A percentile compares a stretch with the other conserved stretches of the same genome.
phyloP scores from a whole-genome alignment of 345 rosid species.

The Euphorbia tirucalli region DNA sequence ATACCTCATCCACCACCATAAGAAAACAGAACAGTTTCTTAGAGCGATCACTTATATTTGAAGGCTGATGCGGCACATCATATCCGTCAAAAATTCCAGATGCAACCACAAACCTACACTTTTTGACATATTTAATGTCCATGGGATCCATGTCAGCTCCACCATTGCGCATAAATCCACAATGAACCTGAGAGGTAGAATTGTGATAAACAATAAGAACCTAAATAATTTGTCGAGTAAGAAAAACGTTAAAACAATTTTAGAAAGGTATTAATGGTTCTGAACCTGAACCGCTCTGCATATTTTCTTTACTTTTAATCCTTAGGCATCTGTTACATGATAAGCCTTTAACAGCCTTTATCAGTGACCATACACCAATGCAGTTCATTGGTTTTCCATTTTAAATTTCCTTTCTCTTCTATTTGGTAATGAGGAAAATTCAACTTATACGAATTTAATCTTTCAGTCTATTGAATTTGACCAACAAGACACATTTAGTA shows the following conservation, averaged over 20 bases:
- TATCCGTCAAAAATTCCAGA: slow-evolving; percentile 95
- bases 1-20: slow-evolving; percentile 83
- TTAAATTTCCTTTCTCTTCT: not conserved
- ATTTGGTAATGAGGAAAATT: not conserved
- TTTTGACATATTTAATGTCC: slow-evolving; percentile 64
- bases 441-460: not conserved
- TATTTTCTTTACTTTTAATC: not conserved
- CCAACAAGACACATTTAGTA: not conserved
- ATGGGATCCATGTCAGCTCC: slow-evolving; percentile 80
- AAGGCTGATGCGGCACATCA: slow-evolving; percentile 86
- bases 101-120: slow-evolving; percentile 84
- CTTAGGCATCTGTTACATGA: not conserved
- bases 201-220: slow-evolving; percentile 5
- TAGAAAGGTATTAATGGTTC: not conserved
- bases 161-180: slow-evolving; percentile 79
- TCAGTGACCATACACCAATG: not conserved
- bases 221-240: not conserved
- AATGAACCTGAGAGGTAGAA: slow-evolving; percentile 59
- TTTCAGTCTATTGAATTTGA: not conserved
- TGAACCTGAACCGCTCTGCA: not conserved
- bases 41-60: slow-evolving; percentile 72
- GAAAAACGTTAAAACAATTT: slow-evolving; percentile 3
- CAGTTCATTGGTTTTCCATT: not conserved
- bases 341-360: not conserved
- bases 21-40: slow-evolving; percentile 85